A percentile compares a stretch with the other conserved stretches of the same genome.
Conservation (phyloP, 2,329 filamentous ascomycete species). For the Exserohilum turcica region DNA sequence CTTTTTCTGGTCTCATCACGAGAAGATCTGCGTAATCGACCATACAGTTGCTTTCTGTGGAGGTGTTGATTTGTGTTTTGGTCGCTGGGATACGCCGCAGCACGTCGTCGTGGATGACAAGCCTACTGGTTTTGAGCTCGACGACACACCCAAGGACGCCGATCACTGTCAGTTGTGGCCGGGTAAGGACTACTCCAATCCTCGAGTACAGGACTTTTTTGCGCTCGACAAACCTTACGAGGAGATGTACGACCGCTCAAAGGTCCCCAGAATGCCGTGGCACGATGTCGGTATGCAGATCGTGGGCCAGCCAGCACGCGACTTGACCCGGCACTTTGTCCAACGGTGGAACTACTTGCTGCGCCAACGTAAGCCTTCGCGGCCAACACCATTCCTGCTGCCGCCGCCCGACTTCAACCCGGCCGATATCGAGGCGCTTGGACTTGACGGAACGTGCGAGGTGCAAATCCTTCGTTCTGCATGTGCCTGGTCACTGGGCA, state of each 20-base stretch:
- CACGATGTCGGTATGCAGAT: slow-evolving; percentile 98
- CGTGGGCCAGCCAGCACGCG: slow-evolving; percentile 90
- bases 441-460: slow-evolving; percentile 91
- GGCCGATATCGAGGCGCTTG: slow-evolving; percentile 83
- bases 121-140: slow-evolving; percentile 87
- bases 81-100: slow-evolving; percentile 94
- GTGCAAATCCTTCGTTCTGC: slow-evolving; percentile 94
- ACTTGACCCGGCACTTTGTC: slow-evolving; percentile 93
- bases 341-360: slow-evolving; percentile 98
- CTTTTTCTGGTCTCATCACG: slow-evolving; percentile 99
- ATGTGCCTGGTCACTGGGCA: slow-evolving; percentile 88
- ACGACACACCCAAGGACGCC: slow-evolving; percentile 74
- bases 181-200: slow-evolving; percentile 98
- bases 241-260: slow-evolving; percentile 95
- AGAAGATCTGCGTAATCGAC: slow-evolving; percentile 96
- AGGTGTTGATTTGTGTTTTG: slow-evolving; percentile 95
- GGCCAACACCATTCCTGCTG: slow-evolving; percentile 89
- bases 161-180: slow-evolving; percentile 97
- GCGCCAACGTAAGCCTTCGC: slow-evolving; percentile 87
- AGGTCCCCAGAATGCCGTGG: slow-evolving; percentile 95
- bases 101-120: slow-evolving; percentile 92
- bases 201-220: slow-evolving; percentile 93
- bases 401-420: slow-evolving; percentile 90
- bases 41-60: slow-evolving; percentile 95
- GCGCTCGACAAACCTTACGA: slow-evolving; percentile 92